phyloP scores from a whole-genome alignment of 2,329 filamentous ascomycete species.

The Epichloe scottii region DNA sequence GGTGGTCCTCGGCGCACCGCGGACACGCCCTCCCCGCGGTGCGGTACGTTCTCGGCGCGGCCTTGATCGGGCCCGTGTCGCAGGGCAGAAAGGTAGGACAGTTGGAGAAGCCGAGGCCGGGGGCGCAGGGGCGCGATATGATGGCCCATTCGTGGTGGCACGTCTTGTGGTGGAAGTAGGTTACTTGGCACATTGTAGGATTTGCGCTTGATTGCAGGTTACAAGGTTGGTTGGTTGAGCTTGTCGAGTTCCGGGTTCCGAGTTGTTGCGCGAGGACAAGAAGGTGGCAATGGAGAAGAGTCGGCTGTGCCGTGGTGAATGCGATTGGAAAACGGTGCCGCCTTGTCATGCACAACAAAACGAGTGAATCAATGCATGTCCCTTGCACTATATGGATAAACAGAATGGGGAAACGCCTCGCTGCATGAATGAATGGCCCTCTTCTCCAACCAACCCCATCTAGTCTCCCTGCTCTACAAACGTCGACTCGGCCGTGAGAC shows the following conservation, averaged over 20 bases:
- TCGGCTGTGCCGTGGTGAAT: no score
- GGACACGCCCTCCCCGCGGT: slow-evolving; percentile 29
- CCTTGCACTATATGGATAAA: no score
- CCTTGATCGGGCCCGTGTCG: slow-evolving; percentile 22
- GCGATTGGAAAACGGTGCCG: no score
- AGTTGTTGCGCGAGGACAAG: no score
- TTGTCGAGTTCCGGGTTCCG: no score
- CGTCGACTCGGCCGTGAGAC: slow-evolving; percentile 18
- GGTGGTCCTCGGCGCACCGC: slow-evolving; percentile 22
- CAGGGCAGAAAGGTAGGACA: slow-evolving; percentile 28
- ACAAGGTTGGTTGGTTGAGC: no score
- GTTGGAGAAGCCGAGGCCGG: slow-evolving; percentile 36
- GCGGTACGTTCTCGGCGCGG: slow-evolving; percentile 21
- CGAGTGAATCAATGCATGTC: no score
- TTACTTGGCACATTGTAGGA: slow-evolving; percentile 33
- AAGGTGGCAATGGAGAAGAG: no score
- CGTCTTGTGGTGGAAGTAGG: slow-evolving; percentile 32
- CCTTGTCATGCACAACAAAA: no score
- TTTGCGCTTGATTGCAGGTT: not conserved
- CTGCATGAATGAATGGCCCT: not conserved
- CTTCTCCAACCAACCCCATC: not conserved
- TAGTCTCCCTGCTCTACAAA: slow-evolving; percentile 10
- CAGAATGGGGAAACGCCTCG: no score
- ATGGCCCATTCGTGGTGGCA: slow-evolving; percentile 42
- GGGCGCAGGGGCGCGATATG: slow-evolving; percentile 33